Base-by-base conservation (phyloP, 2,329 filamentous ascomycete genomes). In the Ceratocystis harringtonii region DNA sequence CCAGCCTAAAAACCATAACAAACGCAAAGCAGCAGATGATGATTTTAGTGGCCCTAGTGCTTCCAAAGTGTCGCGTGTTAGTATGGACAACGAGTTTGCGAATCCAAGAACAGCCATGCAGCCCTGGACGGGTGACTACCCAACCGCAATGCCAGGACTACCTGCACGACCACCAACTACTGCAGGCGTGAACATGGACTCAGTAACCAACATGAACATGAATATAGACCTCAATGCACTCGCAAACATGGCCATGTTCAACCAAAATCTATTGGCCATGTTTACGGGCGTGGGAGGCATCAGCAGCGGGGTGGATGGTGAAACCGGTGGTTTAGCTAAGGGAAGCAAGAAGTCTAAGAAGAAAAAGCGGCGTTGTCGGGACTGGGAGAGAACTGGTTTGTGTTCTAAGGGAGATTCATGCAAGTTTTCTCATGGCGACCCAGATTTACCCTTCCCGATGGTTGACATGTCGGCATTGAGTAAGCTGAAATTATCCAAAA, bases 181-280 rank as follows among this genome's bases (percentile, higher is more conserved):
- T 19, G 7, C 45, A 17, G 32, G 32, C 19, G 28, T 30, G 30
- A 32, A 28, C 22, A 41, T 36, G 22, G 60, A 45, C 41, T 5
- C 36, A n/a, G 36, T 45, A 15, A n/a, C 43, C n/a, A 48, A 55
- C 32, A 50, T 55, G 45, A 64, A 64, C 62, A 64, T 64, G 62
- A 41, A 41, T 32, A 55, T 64, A 41, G 65, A 67, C 32, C 52
- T 67, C 22, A 64, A 67, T 32, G 48, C 65, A 2, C 52, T 67
- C 4, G 62, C 65, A 10, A 67, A 62, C 28, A 67, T 67, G 65
- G 65, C 62, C 25, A 41, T 67, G 62, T 52, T 57, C 22, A 67
- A 67, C 30, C 65, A 67, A 28, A 67, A 62, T 58, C 22, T 67
- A 36, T 48, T 67, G 30, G 61, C 63, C n/a, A 64, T 67, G 44